A percentile compares a stretch with the other conserved stretches of the same genome.
Evolutionary conservation across 306 rosid species (phyloP).

Genomic region (Prunus salicina): DNA sequence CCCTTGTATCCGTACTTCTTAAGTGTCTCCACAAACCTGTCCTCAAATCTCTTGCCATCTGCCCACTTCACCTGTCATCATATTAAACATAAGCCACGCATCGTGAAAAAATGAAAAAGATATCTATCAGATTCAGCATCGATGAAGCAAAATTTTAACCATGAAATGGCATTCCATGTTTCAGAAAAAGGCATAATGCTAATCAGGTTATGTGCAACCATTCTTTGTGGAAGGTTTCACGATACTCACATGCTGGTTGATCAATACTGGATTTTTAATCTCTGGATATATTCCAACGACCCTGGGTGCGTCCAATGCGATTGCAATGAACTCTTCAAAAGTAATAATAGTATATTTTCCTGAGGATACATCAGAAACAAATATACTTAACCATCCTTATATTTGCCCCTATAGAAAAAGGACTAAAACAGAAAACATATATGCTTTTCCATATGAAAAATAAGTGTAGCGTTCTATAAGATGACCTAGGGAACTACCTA

Average conservation of each 20-base stretch:
- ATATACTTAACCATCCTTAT: conserved; percentile 1
- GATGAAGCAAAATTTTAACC: neutral
- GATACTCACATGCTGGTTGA: conserved; percentile 79
- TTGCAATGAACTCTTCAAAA: conserved; percentile 81
- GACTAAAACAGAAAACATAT: no score
- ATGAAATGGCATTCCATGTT: neutral
- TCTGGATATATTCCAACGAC: conserved; percentile 98
- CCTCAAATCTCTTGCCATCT: conserved; percentile 68
- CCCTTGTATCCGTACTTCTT: conserved; percentile 83
- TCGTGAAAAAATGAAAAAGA: neutral
- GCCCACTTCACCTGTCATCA: conserved; percentile 79
- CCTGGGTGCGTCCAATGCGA: conserved; percentile 80
- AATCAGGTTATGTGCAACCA: conserved; percentile 5
- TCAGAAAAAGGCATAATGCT: neutral
- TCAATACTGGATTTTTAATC: conserved; percentile 76
- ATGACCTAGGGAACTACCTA: neutral
- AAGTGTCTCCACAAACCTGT: conserved; percentile 79
- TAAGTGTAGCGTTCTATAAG: neutral
- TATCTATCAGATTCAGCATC: neutral
- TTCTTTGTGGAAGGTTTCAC: conserved; percentile 12
- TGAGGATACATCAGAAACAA: conserved; percentile 33
- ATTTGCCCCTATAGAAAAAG: neutral
- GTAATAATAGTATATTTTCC: conserved; percentile 77
- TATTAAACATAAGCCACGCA: conserved; percentile 24
- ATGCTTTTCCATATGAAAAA: neutral